Base-by-base conservation (phyloP, 345 rosid genomes). In the Eucalyptus shirleyi region DNA sequence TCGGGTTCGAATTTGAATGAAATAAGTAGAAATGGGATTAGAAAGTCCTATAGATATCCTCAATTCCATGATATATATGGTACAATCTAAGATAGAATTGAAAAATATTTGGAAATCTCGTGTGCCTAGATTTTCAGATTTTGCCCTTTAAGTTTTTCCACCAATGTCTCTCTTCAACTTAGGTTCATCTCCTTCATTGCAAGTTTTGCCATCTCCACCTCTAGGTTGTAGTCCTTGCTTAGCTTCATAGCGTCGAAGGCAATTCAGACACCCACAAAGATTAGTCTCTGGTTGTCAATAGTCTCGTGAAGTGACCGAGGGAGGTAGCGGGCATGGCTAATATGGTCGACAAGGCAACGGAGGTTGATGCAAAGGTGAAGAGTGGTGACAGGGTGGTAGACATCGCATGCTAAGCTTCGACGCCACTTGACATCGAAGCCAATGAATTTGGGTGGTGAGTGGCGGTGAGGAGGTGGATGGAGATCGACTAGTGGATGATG, bases 341-440 rank as follows among this genome's bases (percentile, higher is more conserved):
- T 59, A 0, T 5, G n/a, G 17, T 62, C 2, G 34, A 6, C 18
- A 28, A 62, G 69, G 34, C n/a, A 30, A 30, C 1, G 0, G 8
- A 6, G 69, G 69, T 30, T 1, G 34, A 62, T 62, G 34, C 32
- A 30, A n/a, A 30, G 19, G 37, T 62, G 34, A 62, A 62, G 37
- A 16, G 9, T 30, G 72, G 34, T 30, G 67, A 59, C 0, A 4
- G 6, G 0, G 15, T 2, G 15, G 15, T 12, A 30, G 16, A 62
- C 72, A 13, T 15, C 9, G 37, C 5, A 8, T 17, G 19, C 19
- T 3, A n/a, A 15, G 37, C 21, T 2, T 15, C 1, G 37, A n/a
- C 3, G 2, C 34, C 5, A 30, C 18, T 30, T 62, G 34, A 62
- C 32, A 16, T 30, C 3, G 9, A 65, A 65, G 37, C 9, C 10